Evolutionary conservation across 1,284 basidiomycete species (phyloP).

Genomic region (Grifola frondosa): DNA sequence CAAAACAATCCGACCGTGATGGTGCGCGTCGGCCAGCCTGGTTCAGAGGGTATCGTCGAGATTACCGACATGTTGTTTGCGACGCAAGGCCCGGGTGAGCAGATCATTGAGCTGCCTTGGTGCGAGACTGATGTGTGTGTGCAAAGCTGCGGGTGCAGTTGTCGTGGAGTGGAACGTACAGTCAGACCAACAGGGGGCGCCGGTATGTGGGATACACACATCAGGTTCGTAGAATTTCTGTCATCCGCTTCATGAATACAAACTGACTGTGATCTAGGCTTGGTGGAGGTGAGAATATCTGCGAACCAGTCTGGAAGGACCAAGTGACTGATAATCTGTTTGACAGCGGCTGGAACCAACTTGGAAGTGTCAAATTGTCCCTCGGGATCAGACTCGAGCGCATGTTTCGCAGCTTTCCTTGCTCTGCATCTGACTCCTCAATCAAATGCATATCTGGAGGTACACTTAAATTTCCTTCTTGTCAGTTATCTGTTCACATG

Average conservation of each 20-base stretch:
- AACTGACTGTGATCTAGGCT: slow-evolving; percentile 12
- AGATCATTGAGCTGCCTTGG: too few relatives aligned
- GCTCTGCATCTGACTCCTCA: slow-evolving; percentile 58
- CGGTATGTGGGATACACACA: slow-evolving; percentile 76
- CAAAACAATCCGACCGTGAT: slow-evolving; percentile 53
- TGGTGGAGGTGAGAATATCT: slow-evolving; percentile 26
- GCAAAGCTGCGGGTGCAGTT: slow-evolving; percentile 61
- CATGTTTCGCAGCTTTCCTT: slow-evolving; percentile 61
- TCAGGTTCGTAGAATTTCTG: slow-evolving; percentile 28
- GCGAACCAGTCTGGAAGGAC: not conserved
- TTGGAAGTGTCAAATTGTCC: slow-evolving; percentile 48
- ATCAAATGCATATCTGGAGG: slow-evolving; percentile 62
- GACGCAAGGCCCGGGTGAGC: slow-evolving; percentile 52
- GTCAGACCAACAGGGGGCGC: slow-evolving; percentile 57
- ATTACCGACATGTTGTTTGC: slow-evolving; percentile 62
- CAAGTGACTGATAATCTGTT: not conserved
- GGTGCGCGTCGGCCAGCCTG: slow-evolving; percentile 53
- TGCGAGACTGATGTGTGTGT: not conserved
- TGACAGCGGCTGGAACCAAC: slow-evolving; percentile 49
- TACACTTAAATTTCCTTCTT: slow-evolving; percentile 34
- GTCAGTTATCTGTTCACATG: not conserved
- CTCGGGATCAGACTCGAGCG: slow-evolving; percentile 37
- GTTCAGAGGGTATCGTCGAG: slow-evolving; percentile 52
- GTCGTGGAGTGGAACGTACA: slow-evolving; percentile 74
- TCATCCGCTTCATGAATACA: not conserved